Evolutionary conservation across 2,329 filamentous ascomycete genomes (phyloP), one percentile per base, ranked within the genome.

Genomic region (Acarospora socialis): DNA sequence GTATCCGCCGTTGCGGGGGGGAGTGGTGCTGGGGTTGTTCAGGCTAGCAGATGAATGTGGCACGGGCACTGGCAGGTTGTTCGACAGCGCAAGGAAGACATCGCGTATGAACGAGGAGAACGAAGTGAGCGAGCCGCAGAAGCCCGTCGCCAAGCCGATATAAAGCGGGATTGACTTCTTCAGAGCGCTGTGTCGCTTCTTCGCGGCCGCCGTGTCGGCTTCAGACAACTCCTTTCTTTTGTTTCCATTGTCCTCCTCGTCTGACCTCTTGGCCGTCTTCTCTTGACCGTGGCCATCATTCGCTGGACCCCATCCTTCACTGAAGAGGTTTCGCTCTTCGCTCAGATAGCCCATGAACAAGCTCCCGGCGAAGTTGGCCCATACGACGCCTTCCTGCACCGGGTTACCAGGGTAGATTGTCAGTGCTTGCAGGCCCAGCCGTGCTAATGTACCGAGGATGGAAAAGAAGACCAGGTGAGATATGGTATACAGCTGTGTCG

Each of bases 141-240:
- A 90, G 7, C 80, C 87, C 0, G 80, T 92, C 0, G 81, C 72
- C 4, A 94, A 69, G 30, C 81, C 86, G 36, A 92, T 78, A 49
- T 92, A 93, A 0, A 93, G 63, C 0, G 87, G 86, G 17, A 92
- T 79, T 0, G 80, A 81, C 60, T 92, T 92, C 51, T 93, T 93
- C 17, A 64, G 57, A 4, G 73, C 63, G 21, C 67, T 52, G 48
- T 80, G 71, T 1, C 63, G 64, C 47, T 76, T 69, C 44, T 65
- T 68, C 4, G 61, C 62, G 3, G 61, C 57, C 5, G 33, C 23
- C 36, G 33, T 10, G 28, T 30, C 18, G 28, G n/a, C 30, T 9
- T 36, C 27, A 18, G 41, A 36, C 7, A 22, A 23, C 28, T 38
- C 27, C 24, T 35, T 37, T 21, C 26, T 30, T 10, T 27, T 17